A percentile compares a stretch with the other conserved stretches of the same genome.
Evolutionary conservation across 1,284 basidiomycete species (phyloP).

Genomic region (Ceratobasidium sp.): DNA sequence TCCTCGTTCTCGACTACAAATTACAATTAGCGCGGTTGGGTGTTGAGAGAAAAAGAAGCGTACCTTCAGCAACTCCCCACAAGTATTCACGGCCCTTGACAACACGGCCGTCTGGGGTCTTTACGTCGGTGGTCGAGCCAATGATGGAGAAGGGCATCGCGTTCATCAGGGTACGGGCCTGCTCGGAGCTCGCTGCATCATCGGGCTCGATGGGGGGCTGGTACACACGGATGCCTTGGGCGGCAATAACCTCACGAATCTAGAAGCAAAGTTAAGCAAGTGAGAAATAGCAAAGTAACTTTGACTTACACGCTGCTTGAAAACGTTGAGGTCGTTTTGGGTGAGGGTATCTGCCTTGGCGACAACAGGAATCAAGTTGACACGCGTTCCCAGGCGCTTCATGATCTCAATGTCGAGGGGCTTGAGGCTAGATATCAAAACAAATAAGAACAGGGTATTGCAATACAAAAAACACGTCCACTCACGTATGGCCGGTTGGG

Average conservation of each 20-base stretch:
- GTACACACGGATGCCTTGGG: constrained; percentile 95
- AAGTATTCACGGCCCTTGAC: constrained; percentile 99
- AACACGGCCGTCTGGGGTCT: constrained; percentile 85
- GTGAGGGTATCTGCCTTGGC: constrained; percentile 98
- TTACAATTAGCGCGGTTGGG: not conserved
- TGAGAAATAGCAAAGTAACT: not conserved
- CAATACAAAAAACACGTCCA: constrained; percentile 41
- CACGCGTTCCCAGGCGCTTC: constrained; percentile 94
- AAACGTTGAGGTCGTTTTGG: constrained; percentile 86
- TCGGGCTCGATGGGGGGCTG: constrained; percentile 91
- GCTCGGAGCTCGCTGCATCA: constrained; percentile 87
- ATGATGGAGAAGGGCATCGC: constrained; percentile 99
- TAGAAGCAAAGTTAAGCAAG: constrained; percentile 46
- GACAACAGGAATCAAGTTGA: constrained; percentile 97
- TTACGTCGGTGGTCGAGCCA: constrained; percentile 94
- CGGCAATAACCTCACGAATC: constrained; percentile 89
- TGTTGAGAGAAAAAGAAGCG: constrained; percentile 40
- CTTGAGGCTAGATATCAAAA: constrained; percentile 70
- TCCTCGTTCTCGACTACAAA: constrained; percentile 92
- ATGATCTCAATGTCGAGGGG: constrained; percentile 99
- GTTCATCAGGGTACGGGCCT: constrained; percentile 83
- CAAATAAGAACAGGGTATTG: constrained; percentile 28
- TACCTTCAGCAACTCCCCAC: constrained; percentile 99
- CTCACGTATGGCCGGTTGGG: constrained; percentile 94
- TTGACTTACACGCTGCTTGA: constrained; percentile 87